Percentiles rank a stretch among this genome's conserved stretches.
phyloP scores from a whole-genome alignment of 2,329 filamentous ascomycete species.

The Apiospora arundinis region DNA sequence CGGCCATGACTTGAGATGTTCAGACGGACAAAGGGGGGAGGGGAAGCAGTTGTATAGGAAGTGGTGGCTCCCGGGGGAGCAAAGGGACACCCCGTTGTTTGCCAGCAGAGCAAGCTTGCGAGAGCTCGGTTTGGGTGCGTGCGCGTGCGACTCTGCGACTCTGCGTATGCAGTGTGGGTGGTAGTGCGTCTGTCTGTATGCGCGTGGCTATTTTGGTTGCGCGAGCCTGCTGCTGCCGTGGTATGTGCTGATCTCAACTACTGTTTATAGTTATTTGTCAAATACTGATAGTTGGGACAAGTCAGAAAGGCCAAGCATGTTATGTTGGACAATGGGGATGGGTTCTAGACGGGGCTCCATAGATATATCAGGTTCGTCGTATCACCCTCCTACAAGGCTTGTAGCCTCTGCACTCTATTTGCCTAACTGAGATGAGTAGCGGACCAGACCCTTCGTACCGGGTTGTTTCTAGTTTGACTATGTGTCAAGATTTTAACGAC shows the following conservation, averaged over 20 bases:
- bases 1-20: background rate
- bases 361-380: slow-evolving; percentile 6
- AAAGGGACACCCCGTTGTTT: background rate
- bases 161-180: too few species aligned
- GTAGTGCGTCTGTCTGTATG: too few species aligned
- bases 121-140: background rate
- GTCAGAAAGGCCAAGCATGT: background rate
- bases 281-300: background rate
- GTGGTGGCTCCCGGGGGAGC: too few species aligned
- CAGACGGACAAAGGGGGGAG: background rate
- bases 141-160: background rate
- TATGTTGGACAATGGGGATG: background rate
- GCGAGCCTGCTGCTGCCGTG: background rate
- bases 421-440: background rate
- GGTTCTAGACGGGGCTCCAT: background rate
- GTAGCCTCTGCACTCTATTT: background rate
- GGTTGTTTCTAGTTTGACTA: slow-evolving; percentile 10
- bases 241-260: background rate
- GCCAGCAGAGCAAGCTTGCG: background rate
- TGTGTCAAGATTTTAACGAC: background rate
- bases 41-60: too few species aligned
- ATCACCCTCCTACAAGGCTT: background rate
- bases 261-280: slow-evolving; percentile 9
- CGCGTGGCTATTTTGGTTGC: background rate
- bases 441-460: background rate